These are phyloP conservation scores for Silene noctiflora DNA, from an alignment of 179 eudicot genomes.

Conservation along the genomic window DNA sequence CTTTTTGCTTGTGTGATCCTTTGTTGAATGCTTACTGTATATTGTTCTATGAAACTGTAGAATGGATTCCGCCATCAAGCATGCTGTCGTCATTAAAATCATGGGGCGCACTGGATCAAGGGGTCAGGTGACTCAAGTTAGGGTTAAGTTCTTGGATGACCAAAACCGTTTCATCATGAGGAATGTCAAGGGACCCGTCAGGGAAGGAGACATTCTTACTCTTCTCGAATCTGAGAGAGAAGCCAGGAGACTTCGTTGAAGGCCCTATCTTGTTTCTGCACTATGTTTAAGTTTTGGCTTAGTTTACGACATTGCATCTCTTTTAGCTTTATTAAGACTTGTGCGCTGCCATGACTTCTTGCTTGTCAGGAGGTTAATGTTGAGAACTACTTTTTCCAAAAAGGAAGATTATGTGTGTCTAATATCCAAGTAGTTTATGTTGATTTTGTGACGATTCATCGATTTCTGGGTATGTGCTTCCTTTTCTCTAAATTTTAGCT, in stretches of 20 bases:
- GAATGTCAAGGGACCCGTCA: constrained; percentile 31
- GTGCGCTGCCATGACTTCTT: neutral
- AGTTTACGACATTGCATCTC: neutral
- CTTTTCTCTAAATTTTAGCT: neutral
- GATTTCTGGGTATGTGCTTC: neutral
- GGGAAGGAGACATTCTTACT: constrained; percentile 29
- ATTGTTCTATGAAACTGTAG: constrained; percentile 4
- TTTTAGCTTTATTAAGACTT: neutral
- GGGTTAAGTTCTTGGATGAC: constrained; percentile 28
- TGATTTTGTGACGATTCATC: neutral
- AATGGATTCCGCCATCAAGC: constrained; percentile 30
- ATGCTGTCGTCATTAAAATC: constrained; percentile 23
- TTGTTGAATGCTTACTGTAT: too few species aligned
- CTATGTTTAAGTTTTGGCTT: neutral
- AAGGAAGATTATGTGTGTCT: neutral
- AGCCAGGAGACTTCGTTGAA: constrained; percentile 29
- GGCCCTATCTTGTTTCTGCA: neutral
- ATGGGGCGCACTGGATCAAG: constrained; percentile 31
- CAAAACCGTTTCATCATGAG: constrained; percentile 32
- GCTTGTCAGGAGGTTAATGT: neutral
- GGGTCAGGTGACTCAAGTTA: constrained; percentile 31
- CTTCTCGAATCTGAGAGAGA: constrained; percentile 33
- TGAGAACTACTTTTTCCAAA: too few species aligned
- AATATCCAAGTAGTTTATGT: neutral
- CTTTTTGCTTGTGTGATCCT: too few species aligned